These are phyloP conservation scores for Urtica urens DNA, from an alignment of 306 rosid species.

Conservation along the genomic window DNA sequence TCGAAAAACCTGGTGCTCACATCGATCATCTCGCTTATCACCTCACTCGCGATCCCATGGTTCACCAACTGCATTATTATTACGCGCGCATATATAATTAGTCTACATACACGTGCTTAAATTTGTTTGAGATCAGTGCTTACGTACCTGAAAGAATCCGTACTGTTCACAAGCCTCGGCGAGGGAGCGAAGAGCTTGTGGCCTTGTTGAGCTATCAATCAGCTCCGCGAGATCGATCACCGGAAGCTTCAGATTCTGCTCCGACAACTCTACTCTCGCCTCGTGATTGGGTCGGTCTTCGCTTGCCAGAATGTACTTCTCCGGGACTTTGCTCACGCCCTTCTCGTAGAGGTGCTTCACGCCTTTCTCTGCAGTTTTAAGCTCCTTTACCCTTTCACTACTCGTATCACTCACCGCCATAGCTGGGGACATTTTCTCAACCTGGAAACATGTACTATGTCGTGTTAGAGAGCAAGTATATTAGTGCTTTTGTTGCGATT, in stretches of 20 bases:
- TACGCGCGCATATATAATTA: not conserved
- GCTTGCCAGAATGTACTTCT: constrained; percentile 48
- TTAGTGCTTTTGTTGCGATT: not conserved
- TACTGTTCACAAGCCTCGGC: constrained; percentile 46
- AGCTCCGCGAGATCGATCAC: constrained; percentile 58
- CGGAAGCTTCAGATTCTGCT: constrained; percentile 40
- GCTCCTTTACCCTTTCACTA: too few species aligned
- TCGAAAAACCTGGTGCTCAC: constrained; percentile 50
- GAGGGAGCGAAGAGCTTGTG: constrained; percentile 41
- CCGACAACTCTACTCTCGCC: not conserved
- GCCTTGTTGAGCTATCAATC: constrained; percentile 38
- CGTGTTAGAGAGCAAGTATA: not conserved
- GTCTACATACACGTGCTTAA: too few species aligned
- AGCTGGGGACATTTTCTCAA: constrained; percentile 38
- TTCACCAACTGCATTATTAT: constrained; percentile 46
- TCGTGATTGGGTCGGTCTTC: constrained; percentile 38
- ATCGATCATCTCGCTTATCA: constrained; percentile 43
- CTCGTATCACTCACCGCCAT: constrained; percentile 15
- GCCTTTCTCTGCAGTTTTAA: constrained; percentile 41
- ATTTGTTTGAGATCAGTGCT: too few species aligned
- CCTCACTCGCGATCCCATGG: constrained; percentile 58
- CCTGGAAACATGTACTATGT: not conserved
- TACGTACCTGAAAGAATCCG: constrained; percentile 84
- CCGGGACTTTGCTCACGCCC: constrained; percentile 47
- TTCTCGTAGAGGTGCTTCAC: constrained; percentile 54